Conservation (phyloP, 306 rosid genomes). For the Lagenaria siceraria region DNA sequence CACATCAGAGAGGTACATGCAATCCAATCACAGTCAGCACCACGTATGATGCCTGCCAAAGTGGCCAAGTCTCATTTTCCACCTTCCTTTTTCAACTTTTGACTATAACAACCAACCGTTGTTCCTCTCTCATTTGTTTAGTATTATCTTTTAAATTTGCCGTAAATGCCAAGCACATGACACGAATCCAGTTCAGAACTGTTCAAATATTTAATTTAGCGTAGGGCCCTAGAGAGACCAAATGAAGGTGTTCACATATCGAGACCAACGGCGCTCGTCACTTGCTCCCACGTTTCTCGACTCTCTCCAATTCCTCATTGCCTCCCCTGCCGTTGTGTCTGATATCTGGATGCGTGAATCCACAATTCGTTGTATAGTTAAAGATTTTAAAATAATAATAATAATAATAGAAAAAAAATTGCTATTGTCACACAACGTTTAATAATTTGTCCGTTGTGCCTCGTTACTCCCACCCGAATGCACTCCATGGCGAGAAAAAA, state of each 20-base stretch:
- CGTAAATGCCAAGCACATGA: not conserved
- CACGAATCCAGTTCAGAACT: not conserved
- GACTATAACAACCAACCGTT: not conserved
- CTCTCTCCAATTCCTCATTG: not conserved
- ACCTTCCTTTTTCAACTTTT: not conserved
- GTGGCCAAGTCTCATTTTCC: conserved; percentile 1
- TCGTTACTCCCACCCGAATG: too few species aligned
- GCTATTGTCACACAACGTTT: too few species aligned
- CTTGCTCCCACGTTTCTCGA: not conserved
- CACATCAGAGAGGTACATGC: not conserved
- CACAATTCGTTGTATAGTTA: too few species aligned
- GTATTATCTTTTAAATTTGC: not conserved
- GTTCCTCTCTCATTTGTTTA: not conserved
- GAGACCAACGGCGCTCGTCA: not conserved
- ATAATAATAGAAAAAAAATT: too few species aligned
- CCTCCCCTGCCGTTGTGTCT: not conserved
- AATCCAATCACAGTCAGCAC: conserved; percentile 14
- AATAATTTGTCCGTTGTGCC: too few species aligned
- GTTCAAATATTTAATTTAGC: not conserved
- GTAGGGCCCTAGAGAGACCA: not conserved
- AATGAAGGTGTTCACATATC: not conserved
- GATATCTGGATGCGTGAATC: not conserved
- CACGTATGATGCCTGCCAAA: conserved; percentile 12
- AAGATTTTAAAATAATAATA: too few species aligned
- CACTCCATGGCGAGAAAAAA: too few species aligned